A percentile compares a stretch with the other conserved stretches of the same genome.
Evolutionary conservation across 2,329 filamentous ascomycete species (phyloP).

Genomic region (Colletotrichum sp.): DNA sequence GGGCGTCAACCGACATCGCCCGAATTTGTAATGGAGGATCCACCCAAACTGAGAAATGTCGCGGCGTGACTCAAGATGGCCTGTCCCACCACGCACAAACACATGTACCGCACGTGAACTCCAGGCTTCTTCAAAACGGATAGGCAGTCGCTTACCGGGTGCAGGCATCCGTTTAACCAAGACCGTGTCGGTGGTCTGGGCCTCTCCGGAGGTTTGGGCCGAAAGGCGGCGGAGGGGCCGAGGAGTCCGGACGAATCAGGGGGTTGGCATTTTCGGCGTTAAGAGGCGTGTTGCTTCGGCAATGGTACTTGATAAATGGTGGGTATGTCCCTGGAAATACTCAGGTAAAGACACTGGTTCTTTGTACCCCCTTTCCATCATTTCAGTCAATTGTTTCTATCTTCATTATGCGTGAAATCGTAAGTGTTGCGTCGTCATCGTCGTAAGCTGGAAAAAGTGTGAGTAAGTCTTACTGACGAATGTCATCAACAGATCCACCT

Average conservation of each 20-base stretch:
- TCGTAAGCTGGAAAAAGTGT: neutral
- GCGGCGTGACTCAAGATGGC: neutral
- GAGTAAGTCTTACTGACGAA: conserved; percentile 55
- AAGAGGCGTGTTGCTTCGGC: neutral
- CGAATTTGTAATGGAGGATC: neutral
- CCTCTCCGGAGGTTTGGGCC: neutral
- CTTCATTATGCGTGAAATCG: conserved; percentile 70
- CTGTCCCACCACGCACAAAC: neutral
- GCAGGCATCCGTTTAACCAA: neutral
- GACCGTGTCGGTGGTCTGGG: neutral
- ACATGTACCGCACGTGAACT: neutral
- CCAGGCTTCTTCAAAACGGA: neutral
- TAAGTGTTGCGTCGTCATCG: conserved; percentile 35
- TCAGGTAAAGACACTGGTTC: neutral
- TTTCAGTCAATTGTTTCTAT: fast-evolving
- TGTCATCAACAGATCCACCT: conserved; percentile 84
- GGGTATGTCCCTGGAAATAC: neutral
- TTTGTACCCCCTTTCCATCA: neutral
- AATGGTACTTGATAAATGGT: neutral
- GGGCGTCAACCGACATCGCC: neutral
- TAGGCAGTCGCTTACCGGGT: neutral
- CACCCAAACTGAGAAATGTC: neutral
- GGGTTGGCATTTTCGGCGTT: neutral
- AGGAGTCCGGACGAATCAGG: neutral
- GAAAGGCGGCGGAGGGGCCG: neutral